Conservation (phyloP, 352 stramenopile species). For the Phytophthora uliginosa region DNA sequence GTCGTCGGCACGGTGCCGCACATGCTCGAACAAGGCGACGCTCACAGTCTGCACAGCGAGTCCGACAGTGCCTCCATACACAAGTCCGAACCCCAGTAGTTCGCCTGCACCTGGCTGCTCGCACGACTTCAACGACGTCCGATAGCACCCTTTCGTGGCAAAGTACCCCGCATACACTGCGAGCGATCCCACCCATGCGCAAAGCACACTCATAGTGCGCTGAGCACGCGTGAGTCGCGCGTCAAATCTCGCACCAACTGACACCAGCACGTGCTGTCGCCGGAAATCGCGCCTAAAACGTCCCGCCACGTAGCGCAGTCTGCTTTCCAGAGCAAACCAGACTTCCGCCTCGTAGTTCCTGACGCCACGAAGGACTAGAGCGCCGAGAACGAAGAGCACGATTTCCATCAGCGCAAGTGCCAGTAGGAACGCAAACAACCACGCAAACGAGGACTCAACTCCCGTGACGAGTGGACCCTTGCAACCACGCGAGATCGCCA, state of each 20-base stretch:
- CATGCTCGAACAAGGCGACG: constrained; percentile 59
- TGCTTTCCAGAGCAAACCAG: constrained; percentile 62
- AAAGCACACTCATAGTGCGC: constrained; percentile 61
- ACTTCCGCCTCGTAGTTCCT: constrained; percentile 43
- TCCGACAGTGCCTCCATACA: constrained; percentile 68
- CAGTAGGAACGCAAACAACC: constrained; percentile 59
- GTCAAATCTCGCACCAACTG: constrained; percentile 60
- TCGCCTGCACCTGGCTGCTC: constrained; percentile 54
- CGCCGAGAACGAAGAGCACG: constrained; percentile 26
- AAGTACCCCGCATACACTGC: constrained; percentile 64
- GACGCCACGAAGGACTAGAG: constrained; percentile 41
- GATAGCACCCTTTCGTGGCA: constrained; percentile 64
- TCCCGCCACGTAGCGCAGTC: constrained; percentile 60
- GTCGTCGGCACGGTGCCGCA: constrained; percentile 72
- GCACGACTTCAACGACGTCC: constrained; percentile 72
- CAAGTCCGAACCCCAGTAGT: constrained; percentile 57
- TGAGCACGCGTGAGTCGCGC: constrained; percentile 68
- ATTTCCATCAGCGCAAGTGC: constrained; percentile 48
- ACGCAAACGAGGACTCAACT: constrained; percentile 50
- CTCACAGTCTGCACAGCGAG: constrained; percentile 46
- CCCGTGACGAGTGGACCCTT: constrained; percentile 38
- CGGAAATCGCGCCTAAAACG: constrained; percentile 64
- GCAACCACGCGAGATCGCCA: constrained; percentile 49
- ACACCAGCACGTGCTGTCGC: constrained; percentile 57
- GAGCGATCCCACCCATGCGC: constrained; percentile 51